Percentiles rank a stretch among this genome's conserved stretches.
Conservation (phyloP, 495 filamentous ascomycete species). For the Aspergillus sclerotioniger region DNA sequence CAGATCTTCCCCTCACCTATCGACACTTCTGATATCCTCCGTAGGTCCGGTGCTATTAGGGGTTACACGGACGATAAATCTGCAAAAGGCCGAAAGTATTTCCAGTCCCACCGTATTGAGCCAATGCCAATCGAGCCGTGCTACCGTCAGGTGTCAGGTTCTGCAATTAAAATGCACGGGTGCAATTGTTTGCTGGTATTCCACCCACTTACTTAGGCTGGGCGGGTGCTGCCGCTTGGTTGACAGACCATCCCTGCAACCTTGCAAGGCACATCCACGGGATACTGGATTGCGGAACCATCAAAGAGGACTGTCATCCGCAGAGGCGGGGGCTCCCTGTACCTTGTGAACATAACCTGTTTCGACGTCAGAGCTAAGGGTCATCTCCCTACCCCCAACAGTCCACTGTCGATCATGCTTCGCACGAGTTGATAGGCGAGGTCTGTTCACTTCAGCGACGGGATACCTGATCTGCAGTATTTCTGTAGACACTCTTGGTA, state of each 20-base stretch:
- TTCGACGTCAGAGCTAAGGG: not conserved
- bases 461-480: not conserved
- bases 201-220: not conserved
- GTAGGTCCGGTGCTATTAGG: not conserved
- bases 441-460: not conserved
- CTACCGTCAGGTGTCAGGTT: not conserved
- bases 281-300: not conserved
- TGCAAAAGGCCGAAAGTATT: not conserved
- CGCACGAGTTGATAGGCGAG: not conserved
- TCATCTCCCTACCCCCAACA: not conserved
- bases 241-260: not conserved
- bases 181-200: not conserved
- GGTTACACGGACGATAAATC: not conserved
- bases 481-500: not conserved
- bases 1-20: not conserved
- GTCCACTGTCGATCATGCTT: not conserved
- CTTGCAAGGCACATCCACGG: not conserved
- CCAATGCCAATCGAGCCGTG: not conserved
- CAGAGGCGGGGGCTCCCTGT: not conserved
- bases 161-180: not conserved
- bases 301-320: not conserved
- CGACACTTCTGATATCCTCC: not conserved
- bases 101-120: not conserved
- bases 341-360: not conserved
- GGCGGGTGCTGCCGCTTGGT: not conserved